These are phyloP conservation scores for Monilinia vaccinii-corymbosi DNA, from an alignment of 2,329 filamentous ascomycete genomes.

Conservation along the genomic window DNA sequence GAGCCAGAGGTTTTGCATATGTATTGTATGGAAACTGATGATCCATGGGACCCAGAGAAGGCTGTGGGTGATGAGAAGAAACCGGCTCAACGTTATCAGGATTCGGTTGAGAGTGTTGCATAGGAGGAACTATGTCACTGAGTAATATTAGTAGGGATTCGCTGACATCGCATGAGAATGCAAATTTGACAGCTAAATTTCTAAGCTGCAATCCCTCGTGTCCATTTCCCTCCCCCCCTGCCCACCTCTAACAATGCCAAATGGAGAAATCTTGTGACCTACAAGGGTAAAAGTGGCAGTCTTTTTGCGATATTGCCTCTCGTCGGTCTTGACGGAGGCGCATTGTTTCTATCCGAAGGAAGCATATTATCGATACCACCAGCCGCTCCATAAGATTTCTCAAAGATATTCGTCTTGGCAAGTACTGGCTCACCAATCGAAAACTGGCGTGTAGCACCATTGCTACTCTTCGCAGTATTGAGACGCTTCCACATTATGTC, in stretches of 20 bases:
- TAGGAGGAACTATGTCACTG: constrained; percentile 17
- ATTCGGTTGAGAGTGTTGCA: constrained; percentile 18
- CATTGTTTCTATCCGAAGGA: constrained; percentile 17
- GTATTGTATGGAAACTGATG: constrained; percentile 19
- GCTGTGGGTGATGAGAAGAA: constrained; percentile 55
- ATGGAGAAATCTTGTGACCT: constrained; percentile 11
- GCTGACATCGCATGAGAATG: constrained; percentile 13
- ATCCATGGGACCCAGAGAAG: constrained; percentile 32
- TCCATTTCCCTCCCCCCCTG: not conserved
- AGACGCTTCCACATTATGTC: constrained; percentile 47
- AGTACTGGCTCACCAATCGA: constrained; percentile 37
- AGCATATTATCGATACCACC: constrained; percentile 25
- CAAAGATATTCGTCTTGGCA: constrained; percentile 37
- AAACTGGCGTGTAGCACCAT: constrained; percentile 32
- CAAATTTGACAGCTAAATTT: constrained; percentile 11
- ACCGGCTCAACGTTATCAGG: constrained; percentile 35
- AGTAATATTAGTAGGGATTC: constrained; percentile 14
- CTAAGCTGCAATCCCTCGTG: constrained; percentile 10
- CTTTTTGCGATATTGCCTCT: constrained; percentile 20
- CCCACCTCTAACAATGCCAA: not conserved
- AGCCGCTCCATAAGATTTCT: constrained; percentile 33
- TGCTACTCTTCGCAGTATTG: constrained; percentile 24
- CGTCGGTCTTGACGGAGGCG: constrained; percentile 18
- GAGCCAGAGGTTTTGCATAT: constrained; percentile 26
- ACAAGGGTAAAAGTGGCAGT: constrained; percentile 19